Conservation (phyloP, 2,329 filamentous ascomycete species). For the Scedosporium dehoogii region DNA sequence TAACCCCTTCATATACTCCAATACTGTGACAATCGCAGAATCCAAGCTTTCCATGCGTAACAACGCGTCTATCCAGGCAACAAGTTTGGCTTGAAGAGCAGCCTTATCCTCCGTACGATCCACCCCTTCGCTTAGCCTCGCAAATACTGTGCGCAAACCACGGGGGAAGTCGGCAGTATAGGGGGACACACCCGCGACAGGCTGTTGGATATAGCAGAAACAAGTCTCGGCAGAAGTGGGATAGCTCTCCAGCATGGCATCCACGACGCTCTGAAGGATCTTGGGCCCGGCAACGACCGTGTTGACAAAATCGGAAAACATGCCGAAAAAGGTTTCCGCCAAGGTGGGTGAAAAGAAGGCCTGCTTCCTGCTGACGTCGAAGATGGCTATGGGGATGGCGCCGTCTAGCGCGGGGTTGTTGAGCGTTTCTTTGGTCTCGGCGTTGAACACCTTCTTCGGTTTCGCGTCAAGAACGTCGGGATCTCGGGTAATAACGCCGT, state of each 20-base stretch:
- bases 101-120: constrained; percentile 34
- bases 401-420: constrained; percentile 79
- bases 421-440: constrained; percentile 39
- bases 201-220: constrained; percentile 62
- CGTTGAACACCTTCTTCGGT: constrained; percentile 33
- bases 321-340: constrained; percentile 68
- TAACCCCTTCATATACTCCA: constrained; percentile 39
- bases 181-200: constrained; percentile 55
- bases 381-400: constrained; percentile 89
- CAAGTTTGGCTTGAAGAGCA: constrained; percentile 37
- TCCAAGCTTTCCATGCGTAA: constrained; percentile 41
- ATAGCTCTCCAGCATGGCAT: constrained; percentile 48
- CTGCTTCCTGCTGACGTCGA: constrained; percentile 75
- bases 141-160: constrained; percentile 56
- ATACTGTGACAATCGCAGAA: constrained; percentile 41
- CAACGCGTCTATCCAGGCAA: constrained; percentile 44
- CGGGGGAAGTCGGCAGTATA: constrained; percentile 62
- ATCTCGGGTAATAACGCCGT: constrained; percentile 34
- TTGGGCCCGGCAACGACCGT: constrained; percentile 48
- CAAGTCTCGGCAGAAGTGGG: constrained; percentile 53
- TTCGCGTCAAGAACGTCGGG: constrained; percentile 29
- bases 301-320: constrained; percentile 59
- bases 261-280: constrained; percentile 66
- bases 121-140: constrained; percentile 44
- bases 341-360: constrained; percentile 56